Evolutionary conservation across 2,329 filamentous ascomycete genomes (phyloP).

Genomic region (Sporothrix variecibatus): DNA sequence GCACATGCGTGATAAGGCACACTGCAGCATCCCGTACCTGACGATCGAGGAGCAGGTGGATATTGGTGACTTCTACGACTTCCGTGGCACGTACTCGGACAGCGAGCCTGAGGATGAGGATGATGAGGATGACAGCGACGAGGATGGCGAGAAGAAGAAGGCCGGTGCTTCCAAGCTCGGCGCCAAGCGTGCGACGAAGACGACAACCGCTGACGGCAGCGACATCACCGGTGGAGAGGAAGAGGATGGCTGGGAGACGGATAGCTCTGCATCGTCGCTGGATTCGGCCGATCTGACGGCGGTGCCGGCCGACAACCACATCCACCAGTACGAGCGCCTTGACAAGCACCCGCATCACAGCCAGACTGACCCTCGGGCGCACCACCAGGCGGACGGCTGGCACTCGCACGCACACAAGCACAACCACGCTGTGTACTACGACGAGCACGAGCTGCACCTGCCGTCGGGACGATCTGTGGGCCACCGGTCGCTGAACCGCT

Average conservation of each 20-base stretch:
- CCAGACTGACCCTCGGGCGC: slow-evolving; percentile 67
- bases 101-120: slow-evolving; percentile 50
- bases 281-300: slow-evolving; percentile 82
- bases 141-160: slow-evolving; percentile 44
- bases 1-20: slow-evolving; percentile 95
- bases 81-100: slow-evolving; percentile 92
- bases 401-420: slow-evolving; percentile 82
- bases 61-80: slow-evolving; percentile 96
- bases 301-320: slow-evolving; percentile 72
- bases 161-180: slow-evolving; percentile 68
- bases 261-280: slow-evolving; percentile 84
- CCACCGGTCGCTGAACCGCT: slow-evolving; percentile 82
- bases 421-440: slow-evolving; percentile 76
- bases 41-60: slow-evolving; percentile 88
- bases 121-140: slow-evolving; percentile 59
- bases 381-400: slow-evolving; percentile 74
- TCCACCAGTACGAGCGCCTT: slow-evolving; percentile 71
- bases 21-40: slow-evolving; percentile 94
- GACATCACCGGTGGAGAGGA: slow-evolving; percentile 50
- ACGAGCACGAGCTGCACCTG: slow-evolving; percentile 91
- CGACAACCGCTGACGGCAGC: slow-evolving; percentile 41
- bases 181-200: slow-evolving; percentile 56
- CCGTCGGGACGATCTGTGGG: slow-evolving; percentile 87
- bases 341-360: slow-evolving; percentile 75
- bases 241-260: slow-evolving; percentile 93